These are phyloP conservation scores for Alternaria sp. DNA, from an alignment of 2,329 filamentous ascomycete species.

Conservation along the genomic window DNA sequence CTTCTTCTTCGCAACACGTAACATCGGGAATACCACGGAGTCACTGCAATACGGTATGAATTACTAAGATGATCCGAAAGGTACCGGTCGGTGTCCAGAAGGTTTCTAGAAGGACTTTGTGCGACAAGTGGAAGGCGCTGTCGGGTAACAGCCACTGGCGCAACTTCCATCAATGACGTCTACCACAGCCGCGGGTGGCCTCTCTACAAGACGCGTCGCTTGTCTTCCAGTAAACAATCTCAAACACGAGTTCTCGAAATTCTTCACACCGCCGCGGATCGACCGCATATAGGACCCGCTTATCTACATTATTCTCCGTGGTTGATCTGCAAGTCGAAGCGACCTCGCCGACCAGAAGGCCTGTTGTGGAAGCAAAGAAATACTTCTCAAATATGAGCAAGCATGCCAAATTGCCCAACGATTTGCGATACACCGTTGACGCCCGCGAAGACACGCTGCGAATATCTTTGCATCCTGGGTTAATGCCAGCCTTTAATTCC, in stretches of 20 bases:
- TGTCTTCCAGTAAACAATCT: not conserved
- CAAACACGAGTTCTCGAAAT: not conserved
- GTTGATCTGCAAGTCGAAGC: not conserved
- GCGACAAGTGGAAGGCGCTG: not conserved
- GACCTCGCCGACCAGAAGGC: conserved; percentile 18
- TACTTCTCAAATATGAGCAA: conserved; percentile 7
- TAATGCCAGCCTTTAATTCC: not conserved
- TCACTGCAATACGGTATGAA: not conserved
- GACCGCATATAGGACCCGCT: not conserved
- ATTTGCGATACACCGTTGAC: not conserved
- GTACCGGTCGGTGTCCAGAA: not conserved
- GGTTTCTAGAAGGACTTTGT: not conserved
- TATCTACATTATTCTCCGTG: conserved; percentile 2
- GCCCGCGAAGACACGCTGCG: not conserved
- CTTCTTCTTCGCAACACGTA: not conserved
- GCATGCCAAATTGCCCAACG: not conserved
- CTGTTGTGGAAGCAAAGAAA: conserved; percentile 2
- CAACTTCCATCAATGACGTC: not conserved
- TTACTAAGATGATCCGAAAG: not conserved
- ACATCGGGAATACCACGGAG: not conserved
- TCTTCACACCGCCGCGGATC: not conserved
- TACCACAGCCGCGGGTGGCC: not conserved
- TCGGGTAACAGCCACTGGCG: not conserved
- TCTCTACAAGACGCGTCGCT: not conserved
- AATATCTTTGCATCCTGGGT: not conserved